Conservation (phyloP, 257 asterid genomes). For the Osmanthus fragrans region DNA sequence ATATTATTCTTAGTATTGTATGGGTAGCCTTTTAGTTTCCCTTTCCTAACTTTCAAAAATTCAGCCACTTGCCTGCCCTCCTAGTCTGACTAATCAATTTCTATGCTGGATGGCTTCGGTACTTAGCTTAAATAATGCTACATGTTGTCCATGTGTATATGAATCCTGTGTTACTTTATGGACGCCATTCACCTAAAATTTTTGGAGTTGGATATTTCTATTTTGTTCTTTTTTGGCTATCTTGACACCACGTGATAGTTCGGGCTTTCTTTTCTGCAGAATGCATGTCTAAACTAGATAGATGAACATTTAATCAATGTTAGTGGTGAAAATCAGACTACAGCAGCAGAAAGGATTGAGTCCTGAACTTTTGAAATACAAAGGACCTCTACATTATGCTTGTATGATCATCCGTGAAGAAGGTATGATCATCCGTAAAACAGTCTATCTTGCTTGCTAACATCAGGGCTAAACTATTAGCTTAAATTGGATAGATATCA, state of each 20-base stretch:
- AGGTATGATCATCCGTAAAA: not conserved
- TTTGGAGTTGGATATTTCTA: not conserved
- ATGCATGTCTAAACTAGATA: conserved; percentile 1
- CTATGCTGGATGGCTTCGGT: not conserved
- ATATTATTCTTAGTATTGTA: not conserved
- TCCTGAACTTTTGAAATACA: conserved; percentile 41
- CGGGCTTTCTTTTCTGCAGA: not conserved
- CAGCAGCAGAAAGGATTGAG: conserved; percentile 97
- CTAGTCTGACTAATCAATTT: not conserved
- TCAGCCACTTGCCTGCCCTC: not conserved
- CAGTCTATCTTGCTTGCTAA: too few relatives aligned
- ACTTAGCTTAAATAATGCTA: too few relatives aligned
- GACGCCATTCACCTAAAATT: not conserved
- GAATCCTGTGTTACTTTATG: not conserved
- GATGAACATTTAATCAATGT: conserved; percentile 20
- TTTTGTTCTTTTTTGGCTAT: too few relatives aligned
- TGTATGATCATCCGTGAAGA: not conserved
- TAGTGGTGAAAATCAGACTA: conserved; percentile 94
- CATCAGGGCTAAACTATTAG: too few relatives aligned
- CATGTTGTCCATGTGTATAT: not conserved
- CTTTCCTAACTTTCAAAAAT: too few relatives aligned
- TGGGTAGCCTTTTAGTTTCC: not conserved
- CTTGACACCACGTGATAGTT: not conserved
- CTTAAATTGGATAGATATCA: too few relatives aligned
- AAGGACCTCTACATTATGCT: not conserved